Conservation (phyloP, 306 rosid species). For the Ormosia semicastrata region DNA sequence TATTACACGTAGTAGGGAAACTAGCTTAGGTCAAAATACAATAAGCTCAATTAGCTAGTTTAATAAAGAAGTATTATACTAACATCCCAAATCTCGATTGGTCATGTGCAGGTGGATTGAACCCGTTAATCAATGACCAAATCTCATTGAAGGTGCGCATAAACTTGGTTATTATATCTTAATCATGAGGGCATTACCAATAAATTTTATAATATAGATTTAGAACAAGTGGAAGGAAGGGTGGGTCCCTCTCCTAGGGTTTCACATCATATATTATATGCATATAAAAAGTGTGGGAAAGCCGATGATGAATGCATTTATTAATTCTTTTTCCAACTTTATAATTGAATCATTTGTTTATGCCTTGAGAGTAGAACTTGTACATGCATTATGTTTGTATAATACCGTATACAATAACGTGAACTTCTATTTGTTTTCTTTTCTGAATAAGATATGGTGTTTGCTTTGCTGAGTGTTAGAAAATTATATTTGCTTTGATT, state of each 20-base stretch:
- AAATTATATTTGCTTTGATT: conserved; percentile 34
- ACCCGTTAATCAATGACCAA: conserved; percentile 38
- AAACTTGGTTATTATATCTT: conserved; percentile 25
- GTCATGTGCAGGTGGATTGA: conserved; percentile 53
- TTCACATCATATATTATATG: conserved; percentile 19
- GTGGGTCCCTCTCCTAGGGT: conserved; percentile 39
- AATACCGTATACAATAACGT: conserved; percentile 20
- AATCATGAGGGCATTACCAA: conserved; percentile 31
- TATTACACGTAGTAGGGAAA: conserved; percentile 10
- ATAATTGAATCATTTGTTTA: conserved; percentile 31
- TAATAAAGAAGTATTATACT: conserved; percentile 20
- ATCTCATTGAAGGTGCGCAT: conserved; percentile 41
- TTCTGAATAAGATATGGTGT: conserved; percentile 19
- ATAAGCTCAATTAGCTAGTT: conserved; percentile 29
- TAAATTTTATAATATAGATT: conserved; percentile 6
- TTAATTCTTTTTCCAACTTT: conserved; percentile 17
- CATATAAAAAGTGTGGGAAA: conserved; percentile 35
- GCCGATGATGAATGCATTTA: conserved; percentile 32
- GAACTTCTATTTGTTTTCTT: conserved; percentile 27
- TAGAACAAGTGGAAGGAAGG: conserved; percentile 42
- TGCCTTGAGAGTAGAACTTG: conserved; percentile 6
- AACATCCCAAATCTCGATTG: conserved; percentile 27
- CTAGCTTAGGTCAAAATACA: conserved; percentile 51
- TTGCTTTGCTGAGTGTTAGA: conserved; percentile 20
- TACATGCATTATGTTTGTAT: conserved; percentile 23